Percentiles rank a stretch among this genome's conserved stretches.
Evolutionary conservation across 2,329 filamentous ascomycete genomes (phyloP).

Genomic region (Aspergillus phoenicis): DNA sequence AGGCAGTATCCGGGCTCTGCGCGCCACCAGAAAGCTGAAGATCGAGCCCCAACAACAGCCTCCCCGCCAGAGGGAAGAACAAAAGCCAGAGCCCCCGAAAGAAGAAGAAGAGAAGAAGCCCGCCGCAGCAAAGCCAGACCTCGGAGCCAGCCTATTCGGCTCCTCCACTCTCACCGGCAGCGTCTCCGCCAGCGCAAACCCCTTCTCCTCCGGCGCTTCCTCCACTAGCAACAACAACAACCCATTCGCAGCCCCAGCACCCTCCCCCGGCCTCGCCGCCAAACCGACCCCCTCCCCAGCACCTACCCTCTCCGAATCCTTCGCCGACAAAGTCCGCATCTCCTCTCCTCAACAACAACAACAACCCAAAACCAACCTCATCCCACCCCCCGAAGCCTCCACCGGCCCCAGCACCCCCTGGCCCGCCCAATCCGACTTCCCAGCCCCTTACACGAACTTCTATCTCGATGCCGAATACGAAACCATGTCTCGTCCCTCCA

Average conservation of each 20-base stretch:
- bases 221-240: slow-evolving; percentile 42
- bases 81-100: slow-evolving; percentile 19
- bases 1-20: slow-evolving; percentile 76
- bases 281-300: slow-evolving; percentile 43
- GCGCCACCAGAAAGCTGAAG: slow-evolving; percentile 62
- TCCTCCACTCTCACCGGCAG: slow-evolving; percentile 43
- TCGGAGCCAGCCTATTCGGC: slow-evolving; percentile 66
- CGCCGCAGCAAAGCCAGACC: slow-evolving; percentile 38
- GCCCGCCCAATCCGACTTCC: slow-evolving; percentile 68
- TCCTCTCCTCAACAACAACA: slow-evolving; percentile 42
- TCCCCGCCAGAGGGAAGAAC: slow-evolving; percentile 30
- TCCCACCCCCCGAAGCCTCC: slow-evolving; percentile 35
- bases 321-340: slow-evolving; percentile 69
- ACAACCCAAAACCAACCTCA: slow-evolving; percentile 16
- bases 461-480: slow-evolving; percentile 94
- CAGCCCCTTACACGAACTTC: slow-evolving; percentile 71
- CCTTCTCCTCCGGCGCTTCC: slow-evolving; percentile 51
- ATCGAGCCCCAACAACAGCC: slow-evolving; percentile 28
- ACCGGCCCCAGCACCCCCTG: slow-evolving; percentile 66
- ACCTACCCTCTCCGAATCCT: slow-evolving; percentile 71
- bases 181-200: slow-evolving; percentile 51
- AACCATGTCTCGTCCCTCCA: slow-evolving; percentile 65
- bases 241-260: slow-evolving; percentile 59
- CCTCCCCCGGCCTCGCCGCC: slow-evolving; percentile 10
- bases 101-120: slow-evolving; percentile 19